Percentiles rank a stretch among this genome's conserved stretches.
Conservation (phyloP, 192 early-diverging fungal genomes). For the Rhizoclosmatium sp. region DNA sequence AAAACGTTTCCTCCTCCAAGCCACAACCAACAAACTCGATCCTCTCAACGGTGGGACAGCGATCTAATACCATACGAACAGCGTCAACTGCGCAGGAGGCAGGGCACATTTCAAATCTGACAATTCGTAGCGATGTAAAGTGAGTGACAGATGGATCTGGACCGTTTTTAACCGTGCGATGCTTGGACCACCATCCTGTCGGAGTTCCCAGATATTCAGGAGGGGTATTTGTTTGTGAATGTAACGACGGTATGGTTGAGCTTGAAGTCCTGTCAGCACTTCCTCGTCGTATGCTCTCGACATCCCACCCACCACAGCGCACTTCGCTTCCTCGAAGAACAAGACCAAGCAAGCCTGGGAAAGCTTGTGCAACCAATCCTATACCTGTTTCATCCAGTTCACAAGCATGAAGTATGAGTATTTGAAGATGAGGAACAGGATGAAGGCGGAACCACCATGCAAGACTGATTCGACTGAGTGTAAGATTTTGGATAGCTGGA, state of each 20-base stretch:
- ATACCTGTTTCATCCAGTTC: conserved; percentile 54
- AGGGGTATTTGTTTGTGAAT: not conserved
- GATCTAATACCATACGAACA: conserved; percentile 37
- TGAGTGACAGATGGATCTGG: not conserved
- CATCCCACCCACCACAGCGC: conserved; percentile 36
- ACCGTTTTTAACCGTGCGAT: not conserved
- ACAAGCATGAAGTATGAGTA: conserved; percentile 45
- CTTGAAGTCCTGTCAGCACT: not conserved
- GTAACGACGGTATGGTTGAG: not conserved
- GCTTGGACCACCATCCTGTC: conserved; percentile 25
- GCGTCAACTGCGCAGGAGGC: conserved; percentile 34
- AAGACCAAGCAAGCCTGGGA: conserved; percentile 24
- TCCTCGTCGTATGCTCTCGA: conserved; percentile 31
- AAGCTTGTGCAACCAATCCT: conserved; percentile 42
- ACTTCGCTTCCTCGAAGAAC: conserved; percentile 36
- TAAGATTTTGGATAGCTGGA: conserved; percentile 1
- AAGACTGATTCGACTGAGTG: conserved; percentile 37
- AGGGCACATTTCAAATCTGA: conserved; percentile 39
- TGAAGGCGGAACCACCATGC: conserved; percentile 57
- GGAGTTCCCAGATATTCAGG: not conserved
- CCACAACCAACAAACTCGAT: conserved; percentile 42
- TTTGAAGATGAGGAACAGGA: conserved; percentile 25
- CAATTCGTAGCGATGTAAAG: conserved; percentile 12
- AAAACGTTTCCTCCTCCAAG: conserved; percentile 27
- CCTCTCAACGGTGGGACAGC: conserved; percentile 35